These are phyloP conservation scores for Aspergillus asperescens DNA, from an alignment of 495 filamentous ascomycete species.

Conservation along the genomic window DNA sequence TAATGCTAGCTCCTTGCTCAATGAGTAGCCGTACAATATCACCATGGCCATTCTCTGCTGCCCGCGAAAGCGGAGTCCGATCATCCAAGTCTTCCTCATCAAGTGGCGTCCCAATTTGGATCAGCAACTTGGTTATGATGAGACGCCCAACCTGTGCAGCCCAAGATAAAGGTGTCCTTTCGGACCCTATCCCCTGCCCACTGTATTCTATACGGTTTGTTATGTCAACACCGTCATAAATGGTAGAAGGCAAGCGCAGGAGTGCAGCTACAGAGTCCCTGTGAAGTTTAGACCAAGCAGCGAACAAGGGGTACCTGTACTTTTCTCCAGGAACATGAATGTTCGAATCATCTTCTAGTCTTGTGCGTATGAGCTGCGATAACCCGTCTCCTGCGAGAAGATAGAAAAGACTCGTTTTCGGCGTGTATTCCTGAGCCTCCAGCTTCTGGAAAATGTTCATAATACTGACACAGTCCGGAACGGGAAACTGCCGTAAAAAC, in stretches of 20 bases:
- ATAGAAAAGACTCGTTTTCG: slow-evolving; percentile 37
- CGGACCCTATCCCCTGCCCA: slow-evolving; percentile 2
- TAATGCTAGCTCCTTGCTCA: slow-evolving; percentile 9
- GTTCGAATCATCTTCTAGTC: slow-evolving; percentile 1
- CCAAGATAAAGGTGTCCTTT: slow-evolving; percentile 23
- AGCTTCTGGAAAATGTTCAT: slow-evolving; percentile 36
- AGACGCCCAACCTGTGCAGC: slow-evolving; percentile 15
- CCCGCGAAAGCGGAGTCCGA: slow-evolving; percentile 9
- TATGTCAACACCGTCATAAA: slow-evolving; percentile 14
- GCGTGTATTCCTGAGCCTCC: slow-evolving; percentile 26
- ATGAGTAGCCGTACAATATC: slow-evolving; percentile 6
- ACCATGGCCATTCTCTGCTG: slow-evolving; percentile 1
- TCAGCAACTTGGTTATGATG: slow-evolving; percentile 16
- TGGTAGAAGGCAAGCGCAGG: slow-evolving; percentile 13
- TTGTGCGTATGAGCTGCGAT: slow-evolving; percentile 33
- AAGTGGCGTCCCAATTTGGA: slow-evolving; percentile 4
- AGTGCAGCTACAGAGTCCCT: slow-evolving; percentile 24
- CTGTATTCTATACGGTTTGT: slow-evolving; percentile 13
- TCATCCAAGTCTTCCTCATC: neutral
- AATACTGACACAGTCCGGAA: slow-evolving; percentile 31
- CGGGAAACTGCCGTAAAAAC: slow-evolving; percentile 33
- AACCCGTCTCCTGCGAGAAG: slow-evolving; percentile 41
- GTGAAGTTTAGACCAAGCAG: slow-evolving; percentile 31
- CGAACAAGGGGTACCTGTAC: slow-evolving; percentile 41
- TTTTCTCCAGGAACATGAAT: slow-evolving; percentile 18